Conservation (phyloP, 2,329 filamentous ascomycete species). For the Dactylellina leptospora region DNA sequence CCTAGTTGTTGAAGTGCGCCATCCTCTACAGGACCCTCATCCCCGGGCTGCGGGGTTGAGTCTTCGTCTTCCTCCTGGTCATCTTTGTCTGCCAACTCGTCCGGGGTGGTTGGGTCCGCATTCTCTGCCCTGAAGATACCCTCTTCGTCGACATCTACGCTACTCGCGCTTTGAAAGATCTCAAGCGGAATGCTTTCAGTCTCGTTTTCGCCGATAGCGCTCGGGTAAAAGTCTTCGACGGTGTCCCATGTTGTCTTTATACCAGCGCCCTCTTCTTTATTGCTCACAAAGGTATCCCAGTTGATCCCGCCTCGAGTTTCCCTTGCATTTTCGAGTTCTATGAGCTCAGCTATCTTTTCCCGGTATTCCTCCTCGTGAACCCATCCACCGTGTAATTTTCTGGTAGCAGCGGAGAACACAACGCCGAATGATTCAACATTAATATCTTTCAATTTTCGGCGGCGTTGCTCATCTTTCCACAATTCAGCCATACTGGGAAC, state of each 20-base stretch:
- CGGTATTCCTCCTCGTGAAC: slow-evolving; percentile 88
- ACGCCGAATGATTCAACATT: slow-evolving; percentile 75
- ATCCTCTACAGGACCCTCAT: slow-evolving; percentile 61
- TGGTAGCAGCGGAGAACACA: slow-evolving; percentile 85
- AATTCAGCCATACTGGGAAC: slow-evolving; percentile 93
- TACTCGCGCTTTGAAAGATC: slow-evolving; percentile 24
- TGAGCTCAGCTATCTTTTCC: slow-evolving; percentile 70
- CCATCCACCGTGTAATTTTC: slow-evolving; percentile 82
- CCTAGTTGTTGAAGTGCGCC: slow-evolving; percentile 24
- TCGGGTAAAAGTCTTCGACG: slow-evolving; percentile 81
- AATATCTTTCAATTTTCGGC: slow-evolving; percentile 76
- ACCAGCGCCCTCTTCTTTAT: slow-evolving; percentile 65
- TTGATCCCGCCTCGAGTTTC: slow-evolving; percentile 62
- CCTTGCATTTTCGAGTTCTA: slow-evolving; percentile 70
- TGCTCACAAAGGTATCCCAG: slow-evolving; percentile 74
- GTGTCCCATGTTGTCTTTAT: slow-evolving; percentile 84
- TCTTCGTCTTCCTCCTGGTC: slow-evolving; percentile 64
- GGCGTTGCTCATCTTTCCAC: slow-evolving; percentile 87
- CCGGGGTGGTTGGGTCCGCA: slow-evolving; percentile 60
- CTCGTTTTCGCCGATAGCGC: not conserved
- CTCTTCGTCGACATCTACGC: slow-evolving; percentile 72
- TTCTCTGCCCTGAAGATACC: slow-evolving; percentile 25
- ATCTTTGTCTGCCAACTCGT: slow-evolving; percentile 65
- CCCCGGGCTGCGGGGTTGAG: slow-evolving; percentile 60
- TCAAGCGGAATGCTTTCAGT: slow-evolving; percentile 6